phyloP scores from a whole-genome alignment of 2,329 filamentous ascomycete genomes.

The Colletotrichum coccodes region DNA sequence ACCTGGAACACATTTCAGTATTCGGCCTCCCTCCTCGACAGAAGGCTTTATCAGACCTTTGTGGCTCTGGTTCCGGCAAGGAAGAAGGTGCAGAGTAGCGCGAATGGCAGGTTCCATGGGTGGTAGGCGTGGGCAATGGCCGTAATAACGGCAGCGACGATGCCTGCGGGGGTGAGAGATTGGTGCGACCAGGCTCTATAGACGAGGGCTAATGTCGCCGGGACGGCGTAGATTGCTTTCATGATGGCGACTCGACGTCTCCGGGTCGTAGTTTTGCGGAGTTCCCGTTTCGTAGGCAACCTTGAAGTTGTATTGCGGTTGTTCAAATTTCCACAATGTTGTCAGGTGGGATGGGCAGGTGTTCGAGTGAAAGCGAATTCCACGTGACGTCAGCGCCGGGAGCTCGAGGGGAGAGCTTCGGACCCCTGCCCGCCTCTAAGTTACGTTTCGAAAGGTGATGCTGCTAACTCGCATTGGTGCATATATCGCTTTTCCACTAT shows the following conservation, averaged over 20 bases:
- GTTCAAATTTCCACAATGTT: not conserved
- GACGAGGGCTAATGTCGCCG: constrained; percentile 68
- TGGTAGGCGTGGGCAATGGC: constrained; percentile 80
- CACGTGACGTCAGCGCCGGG: constrained; percentile 30
- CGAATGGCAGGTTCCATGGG: constrained; percentile 93
- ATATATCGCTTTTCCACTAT: not conserved
- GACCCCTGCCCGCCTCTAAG: not conserved
- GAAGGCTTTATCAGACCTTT: constrained; percentile 65
- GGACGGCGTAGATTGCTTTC: constrained; percentile 67
- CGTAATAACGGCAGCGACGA: constrained; percentile 42
- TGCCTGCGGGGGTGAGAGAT: constrained; percentile 62
- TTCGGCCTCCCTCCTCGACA: not conserved
- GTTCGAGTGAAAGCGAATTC: not conserved
- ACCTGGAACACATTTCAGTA: constrained; percentile 60
- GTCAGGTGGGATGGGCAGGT: constrained; percentile 17
- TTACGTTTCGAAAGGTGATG: not conserved
- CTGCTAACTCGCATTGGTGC: not conserved
- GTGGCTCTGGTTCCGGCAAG: constrained; percentile 85
- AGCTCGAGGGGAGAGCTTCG: constrained; percentile 6
- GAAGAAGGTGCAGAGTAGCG: constrained; percentile 86
- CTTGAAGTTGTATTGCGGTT: constrained; percentile 4
- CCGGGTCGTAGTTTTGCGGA: not conserved
- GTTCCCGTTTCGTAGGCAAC: not conserved
- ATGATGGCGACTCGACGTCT: constrained; percentile 50
- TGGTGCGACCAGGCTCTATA: constrained; percentile 77